A percentile compares a stretch with the other conserved stretches of the same genome.
Conservation (phyloP, 2,329 filamentous ascomycete genomes). For the Fusarium sp. region DNA sequence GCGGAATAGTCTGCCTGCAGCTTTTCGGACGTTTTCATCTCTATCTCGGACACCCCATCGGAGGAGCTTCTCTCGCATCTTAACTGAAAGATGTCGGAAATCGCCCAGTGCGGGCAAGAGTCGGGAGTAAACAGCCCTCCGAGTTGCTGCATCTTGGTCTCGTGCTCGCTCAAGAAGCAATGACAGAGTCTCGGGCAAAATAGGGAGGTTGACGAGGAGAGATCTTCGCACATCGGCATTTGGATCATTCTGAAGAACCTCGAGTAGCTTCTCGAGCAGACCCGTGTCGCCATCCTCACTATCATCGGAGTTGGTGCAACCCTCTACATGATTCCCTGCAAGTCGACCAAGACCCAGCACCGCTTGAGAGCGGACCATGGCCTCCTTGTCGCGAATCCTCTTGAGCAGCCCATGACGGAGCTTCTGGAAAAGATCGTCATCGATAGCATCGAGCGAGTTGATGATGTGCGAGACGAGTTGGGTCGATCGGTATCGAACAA, state of each 20-base stretch:
- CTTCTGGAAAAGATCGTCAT: slow-evolving; percentile 87
- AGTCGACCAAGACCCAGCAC: slow-evolving; percentile 88
- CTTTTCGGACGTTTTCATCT: slow-evolving; percentile 93
- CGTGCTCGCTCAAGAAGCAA: slow-evolving; percentile 89
- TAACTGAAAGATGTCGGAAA: slow-evolving; percentile 90
- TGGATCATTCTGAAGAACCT: slow-evolving; percentile 91
- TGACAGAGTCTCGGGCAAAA: slow-evolving; percentile 80
- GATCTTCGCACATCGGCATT: slow-evolving; percentile 92
- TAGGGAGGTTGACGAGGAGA: slow-evolving; percentile 87
- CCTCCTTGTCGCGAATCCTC: slow-evolving; percentile 91
- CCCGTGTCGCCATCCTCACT: slow-evolving; percentile 73
- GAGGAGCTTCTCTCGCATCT: slow-evolving; percentile 93
- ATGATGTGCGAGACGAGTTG: slow-evolving; percentile 91
- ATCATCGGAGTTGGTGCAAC: slow-evolving; percentile 72
- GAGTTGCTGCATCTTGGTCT: slow-evolving; percentile 84
- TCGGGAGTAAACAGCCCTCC: slow-evolving; percentile 84
- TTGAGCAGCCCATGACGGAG: slow-evolving; percentile 81
- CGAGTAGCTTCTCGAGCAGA: slow-evolving; percentile 81
- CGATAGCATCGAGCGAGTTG: slow-evolving; percentile 89
- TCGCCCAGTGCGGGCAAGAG: slow-evolving; percentile 89
- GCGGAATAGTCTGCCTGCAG: slow-evolving; percentile 85
- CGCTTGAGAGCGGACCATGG: slow-evolving; percentile 89
- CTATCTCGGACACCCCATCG: slow-evolving; percentile 94
- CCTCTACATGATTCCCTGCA: slow-evolving; percentile 78
- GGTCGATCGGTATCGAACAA: slow-evolving; percentile 85